Evolutionary conservation across 2,329 filamentous ascomycete genomes (phyloP), one percentile per base, ranked within the genome.

Genomic region (Furcasterigmium furcatum): DNA sequence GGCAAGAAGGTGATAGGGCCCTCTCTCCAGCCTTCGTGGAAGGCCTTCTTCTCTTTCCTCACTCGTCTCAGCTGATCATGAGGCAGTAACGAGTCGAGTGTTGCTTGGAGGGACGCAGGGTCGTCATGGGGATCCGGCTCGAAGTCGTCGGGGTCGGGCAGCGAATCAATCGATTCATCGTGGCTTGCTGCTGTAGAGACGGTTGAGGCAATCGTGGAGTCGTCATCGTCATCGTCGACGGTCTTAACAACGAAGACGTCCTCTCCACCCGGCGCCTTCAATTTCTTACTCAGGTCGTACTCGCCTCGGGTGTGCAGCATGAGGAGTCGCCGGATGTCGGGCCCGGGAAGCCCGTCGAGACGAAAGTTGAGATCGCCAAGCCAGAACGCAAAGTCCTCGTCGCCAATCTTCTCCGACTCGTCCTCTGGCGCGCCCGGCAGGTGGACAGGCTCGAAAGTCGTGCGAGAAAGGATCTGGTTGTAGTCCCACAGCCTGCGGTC

Each of bases 351-450:
- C 38, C 86, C 88, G 42, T 95, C 89, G 1, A 99, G 76, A 25
- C 94, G 82, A 60, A 96, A 99, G 62, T 99, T 99, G 35, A 99
- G 74, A 63, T 99, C 94, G 7, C 94, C 94, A 58, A 96, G 88
- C 90, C 92, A 97, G 59, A 99, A 96, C 0, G 85, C 83, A 67
- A 96, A 91, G 59, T 99, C 94, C 53, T 95, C 92, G 32, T 95
- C 88, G 1, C 89, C 91, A 52, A 99, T 85, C 29, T 73, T 79
- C 43, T 87, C 82, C 1, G 76, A 70, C 19, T 85, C 80, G n/a
- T 84, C 82, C 30, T 83, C 74, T 2, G 79, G 70, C 6, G 86
- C 80, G 9, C 87, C 84, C 0, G 77, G 72, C 47, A 85, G 78
- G 32, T 73, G 72, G 7, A 95, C 78, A 0, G 90, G 84, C 7